phyloP scores from a whole-genome alignment of 2,329 filamentous ascomycete genomes.

The Trichoderma sp. region DNA sequence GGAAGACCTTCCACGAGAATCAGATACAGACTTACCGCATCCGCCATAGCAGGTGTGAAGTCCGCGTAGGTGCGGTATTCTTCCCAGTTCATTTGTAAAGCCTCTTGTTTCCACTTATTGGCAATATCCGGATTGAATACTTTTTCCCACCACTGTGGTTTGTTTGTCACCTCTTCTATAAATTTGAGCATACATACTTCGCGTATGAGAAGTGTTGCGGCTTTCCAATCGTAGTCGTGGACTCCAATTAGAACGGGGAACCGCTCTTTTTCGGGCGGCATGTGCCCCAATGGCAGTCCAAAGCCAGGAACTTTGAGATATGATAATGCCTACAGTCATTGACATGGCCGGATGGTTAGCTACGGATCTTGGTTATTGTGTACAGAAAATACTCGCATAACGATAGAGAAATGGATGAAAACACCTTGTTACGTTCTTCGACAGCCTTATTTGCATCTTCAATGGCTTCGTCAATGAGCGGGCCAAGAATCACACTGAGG shows the following conservation, averaged over 20 bases:
- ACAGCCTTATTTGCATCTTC: background rate
- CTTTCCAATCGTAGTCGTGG: constrained; percentile 25
- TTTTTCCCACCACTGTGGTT: constrained; percentile 37
- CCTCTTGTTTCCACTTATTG: constrained; percentile 32
- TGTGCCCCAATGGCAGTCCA: constrained; percentile 27
- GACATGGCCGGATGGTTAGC: background rate
- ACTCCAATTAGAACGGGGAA: constrained; percentile 28
- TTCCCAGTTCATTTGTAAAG: constrained; percentile 32
- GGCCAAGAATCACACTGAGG: background rate
- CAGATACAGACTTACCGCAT: constrained; percentile 26
- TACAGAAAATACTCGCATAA: background rate
- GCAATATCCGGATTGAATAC: constrained; percentile 29
- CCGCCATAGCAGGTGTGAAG: constrained; percentile 33
- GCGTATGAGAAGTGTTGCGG: constrained; percentile 30
- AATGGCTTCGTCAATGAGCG: background rate
- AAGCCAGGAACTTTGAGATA: constrained; percentile 26
- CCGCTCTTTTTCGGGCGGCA: background rate
- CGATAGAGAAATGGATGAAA: no score
- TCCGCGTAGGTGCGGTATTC: constrained; percentile 25
- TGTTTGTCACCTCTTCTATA: constrained; percentile 36
- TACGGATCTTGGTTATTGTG: background rate
- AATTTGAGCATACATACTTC: constrained; percentile 36
- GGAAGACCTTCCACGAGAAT: background rate
- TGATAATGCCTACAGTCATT: background rate
- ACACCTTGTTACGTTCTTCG: background rate